phyloP scores from a whole-genome alignment of 192 early-diverging fungal genomes.

The Polychytrium aggregatum region DNA sequence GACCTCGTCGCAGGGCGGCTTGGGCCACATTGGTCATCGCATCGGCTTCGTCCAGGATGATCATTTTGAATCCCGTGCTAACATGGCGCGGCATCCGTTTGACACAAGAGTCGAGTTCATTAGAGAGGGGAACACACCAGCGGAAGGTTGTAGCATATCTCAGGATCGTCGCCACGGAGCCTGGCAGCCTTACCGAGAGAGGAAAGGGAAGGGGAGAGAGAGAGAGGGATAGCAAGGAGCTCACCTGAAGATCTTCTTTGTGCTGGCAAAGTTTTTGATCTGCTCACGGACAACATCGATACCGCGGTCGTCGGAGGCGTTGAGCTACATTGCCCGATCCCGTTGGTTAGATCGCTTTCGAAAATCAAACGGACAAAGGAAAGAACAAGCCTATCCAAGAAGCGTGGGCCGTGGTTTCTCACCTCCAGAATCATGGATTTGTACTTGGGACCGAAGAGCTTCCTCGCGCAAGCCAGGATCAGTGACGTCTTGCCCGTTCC shows the following conservation, averaged over 20 bases:
- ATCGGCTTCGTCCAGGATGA: conserved; percentile 96
- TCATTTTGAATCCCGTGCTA: conserved; percentile 85
- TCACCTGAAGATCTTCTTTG: conserved; percentile 77
- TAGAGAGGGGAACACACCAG: background rate
- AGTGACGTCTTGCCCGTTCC: conserved; percentile 96
- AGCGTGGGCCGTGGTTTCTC: background rate
- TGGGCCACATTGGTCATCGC: conserved; percentile 91
- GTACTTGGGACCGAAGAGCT: conserved; percentile 72
- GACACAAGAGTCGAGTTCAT: background rate
- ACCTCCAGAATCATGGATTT: conserved; percentile 90
- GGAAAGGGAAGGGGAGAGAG: no score
- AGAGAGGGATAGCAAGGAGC: no score
- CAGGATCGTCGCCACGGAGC: no score
- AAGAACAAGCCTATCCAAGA: background rate
- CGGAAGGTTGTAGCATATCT: background rate
- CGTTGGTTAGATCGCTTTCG: background rate
- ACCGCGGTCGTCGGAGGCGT: conserved; percentile 96
- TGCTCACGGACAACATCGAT: conserved; percentile 97
- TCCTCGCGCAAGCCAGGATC: conserved; percentile 84
- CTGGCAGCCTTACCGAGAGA: no score
- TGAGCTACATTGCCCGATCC: conserved; percentile 47
- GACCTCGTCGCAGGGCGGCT: conserved; percentile 79
- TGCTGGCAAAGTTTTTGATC: conserved; percentile 97
- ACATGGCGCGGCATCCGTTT: background rate
- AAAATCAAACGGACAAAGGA: background rate